Base-by-base conservation (phyloP, 768 basidiomycete genomes). In the Russula foetens region DNA sequence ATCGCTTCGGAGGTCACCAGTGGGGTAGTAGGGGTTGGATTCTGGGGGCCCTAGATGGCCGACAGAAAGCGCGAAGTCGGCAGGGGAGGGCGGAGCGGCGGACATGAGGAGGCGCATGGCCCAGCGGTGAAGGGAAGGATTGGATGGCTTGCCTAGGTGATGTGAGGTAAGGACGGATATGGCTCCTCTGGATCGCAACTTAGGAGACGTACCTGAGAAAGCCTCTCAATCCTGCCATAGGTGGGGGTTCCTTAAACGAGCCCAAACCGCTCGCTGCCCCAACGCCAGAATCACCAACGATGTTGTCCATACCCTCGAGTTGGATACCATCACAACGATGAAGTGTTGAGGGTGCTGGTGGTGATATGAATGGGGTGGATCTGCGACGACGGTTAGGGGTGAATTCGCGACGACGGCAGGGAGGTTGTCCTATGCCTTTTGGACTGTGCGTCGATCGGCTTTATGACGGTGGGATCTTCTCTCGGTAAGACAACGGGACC, bases 101-200 rank as follows among this genome's bases (percentile, higher is more conserved):
- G 38, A 48, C 60, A 62, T 52, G 44, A 62, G 56, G 19, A 62
- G 29, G 45, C 51, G 60, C 50, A 48, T n/a, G 15, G 8, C 50
- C 31, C 31, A 43, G 31, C 60, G 60, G 29, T 51, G 56, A 31
- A 47, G 38, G 4, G 29, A 23, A 21, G 46, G 9, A 24, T 23
- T 9, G 19, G 23, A 21, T 39, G 60, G 21, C 15, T 53, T 31
- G 28, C 51, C 60, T 62, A 31, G 38, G 38, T 0, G 3, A 35
- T 31, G 28, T 23, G 9, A 38, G 26, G 12, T 12, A 43, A 31
- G 23, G 21, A 33, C 15, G 5, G 11, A 33, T 29, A n/a, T 45
- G 58, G 11, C 39, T 5, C 9, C 11, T 29, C 17, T 28, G 46
- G 19, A 50, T 19, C 8, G 1, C 1, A 17, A 23, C 0, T 11